Evolutionary conservation across 2,329 filamentous ascomycete genomes (phyloP).

Genomic region (Aspergillus novofumigatus): DNA sequence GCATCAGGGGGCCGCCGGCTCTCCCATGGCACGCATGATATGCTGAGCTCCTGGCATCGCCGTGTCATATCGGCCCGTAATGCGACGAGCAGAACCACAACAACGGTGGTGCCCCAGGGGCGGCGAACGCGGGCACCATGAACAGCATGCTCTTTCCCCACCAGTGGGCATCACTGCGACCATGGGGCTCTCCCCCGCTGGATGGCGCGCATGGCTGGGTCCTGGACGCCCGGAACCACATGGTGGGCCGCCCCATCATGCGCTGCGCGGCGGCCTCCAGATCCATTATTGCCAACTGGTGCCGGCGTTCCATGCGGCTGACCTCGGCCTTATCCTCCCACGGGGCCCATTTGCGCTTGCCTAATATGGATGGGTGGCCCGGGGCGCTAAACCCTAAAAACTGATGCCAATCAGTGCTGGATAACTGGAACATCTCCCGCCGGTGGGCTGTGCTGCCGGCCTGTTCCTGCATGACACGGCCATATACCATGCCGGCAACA

Average conservation of each 20-base stretch:
- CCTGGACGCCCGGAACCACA: background rate
- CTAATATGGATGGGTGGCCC: too few relatives aligned
- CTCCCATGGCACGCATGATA: too few relatives aligned
- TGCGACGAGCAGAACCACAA: background rate
- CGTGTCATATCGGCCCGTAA: background rate
- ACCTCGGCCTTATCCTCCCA: too few relatives aligned
- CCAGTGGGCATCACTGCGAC: background rate
- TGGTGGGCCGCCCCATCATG: background rate
- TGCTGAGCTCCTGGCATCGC: too few relatives aligned
- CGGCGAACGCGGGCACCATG: background rate
- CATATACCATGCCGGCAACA: too few relatives aligned
- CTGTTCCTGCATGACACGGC: too few relatives aligned
- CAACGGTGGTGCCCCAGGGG: background rate
- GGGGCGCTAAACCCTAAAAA: too few relatives aligned
- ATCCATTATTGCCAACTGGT: background rate
- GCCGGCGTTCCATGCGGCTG: background rate
- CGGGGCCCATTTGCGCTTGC: too few relatives aligned
- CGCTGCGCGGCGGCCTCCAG: background rate
- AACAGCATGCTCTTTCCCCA: constrained; percentile 5
- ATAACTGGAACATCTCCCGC: too few relatives aligned
- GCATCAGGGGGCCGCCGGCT: too few relatives aligned
- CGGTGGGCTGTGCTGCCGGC: too few relatives aligned
- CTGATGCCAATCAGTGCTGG: too few relatives aligned
- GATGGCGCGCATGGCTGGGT: background rate
- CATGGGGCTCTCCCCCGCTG: background rate